phyloP scores from a whole-genome alignment of 1,284 basidiomycete species.

The Puccinia horiana region DNA sequence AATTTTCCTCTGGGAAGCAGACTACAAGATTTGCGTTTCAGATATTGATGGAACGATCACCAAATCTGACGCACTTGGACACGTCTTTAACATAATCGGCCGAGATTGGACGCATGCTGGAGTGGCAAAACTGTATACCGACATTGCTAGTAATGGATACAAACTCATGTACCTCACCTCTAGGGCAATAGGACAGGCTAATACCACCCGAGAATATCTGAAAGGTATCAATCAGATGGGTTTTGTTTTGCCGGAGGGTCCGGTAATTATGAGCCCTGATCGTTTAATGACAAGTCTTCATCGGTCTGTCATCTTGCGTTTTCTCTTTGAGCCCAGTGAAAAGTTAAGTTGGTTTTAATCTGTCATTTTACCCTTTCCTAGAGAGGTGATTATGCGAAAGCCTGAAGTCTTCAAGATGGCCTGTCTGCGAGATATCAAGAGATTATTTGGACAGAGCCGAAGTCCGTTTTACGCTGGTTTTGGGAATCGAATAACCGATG shows the following conservation, averaged over 20 bases:
- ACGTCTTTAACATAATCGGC: constrained; percentile 97
- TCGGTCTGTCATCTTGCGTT: constrained; percentile 64
- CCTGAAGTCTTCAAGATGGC: constrained; percentile 99
- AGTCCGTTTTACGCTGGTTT: constrained; percentile 94
- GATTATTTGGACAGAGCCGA: constrained; percentile 71
- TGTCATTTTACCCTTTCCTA: neutral
- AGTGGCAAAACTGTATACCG: constrained; percentile 96
- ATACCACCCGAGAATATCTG: constrained; percentile 92
- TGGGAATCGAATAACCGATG: constrained; percentile 97
- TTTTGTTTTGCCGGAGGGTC: constrained; percentile 93
- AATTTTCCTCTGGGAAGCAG: constrained; percentile 93
- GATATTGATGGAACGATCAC: constrained; percentile 99
- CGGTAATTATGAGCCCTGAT: constrained; percentile 99
- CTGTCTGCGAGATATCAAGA: constrained; percentile 90
- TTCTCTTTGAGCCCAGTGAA: neutral
- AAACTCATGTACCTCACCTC: constrained; percentile 98
- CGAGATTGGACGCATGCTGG: constrained; percentile 99
- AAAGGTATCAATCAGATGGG: constrained; percentile 93
- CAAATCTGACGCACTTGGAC: constrained; percentile 94
- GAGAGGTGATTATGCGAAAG: constrained; percentile 87
- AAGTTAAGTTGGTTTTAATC: neutral
- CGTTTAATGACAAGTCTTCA: constrained; percentile 91
- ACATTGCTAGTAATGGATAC: constrained; percentile 92
- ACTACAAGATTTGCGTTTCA: constrained; percentile 86
- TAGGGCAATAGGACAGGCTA: constrained; percentile 95